These are phyloP conservation scores for Leishmania major DNA, from an alignment of 208 protist species.

Conservation along the genomic window DNA sequence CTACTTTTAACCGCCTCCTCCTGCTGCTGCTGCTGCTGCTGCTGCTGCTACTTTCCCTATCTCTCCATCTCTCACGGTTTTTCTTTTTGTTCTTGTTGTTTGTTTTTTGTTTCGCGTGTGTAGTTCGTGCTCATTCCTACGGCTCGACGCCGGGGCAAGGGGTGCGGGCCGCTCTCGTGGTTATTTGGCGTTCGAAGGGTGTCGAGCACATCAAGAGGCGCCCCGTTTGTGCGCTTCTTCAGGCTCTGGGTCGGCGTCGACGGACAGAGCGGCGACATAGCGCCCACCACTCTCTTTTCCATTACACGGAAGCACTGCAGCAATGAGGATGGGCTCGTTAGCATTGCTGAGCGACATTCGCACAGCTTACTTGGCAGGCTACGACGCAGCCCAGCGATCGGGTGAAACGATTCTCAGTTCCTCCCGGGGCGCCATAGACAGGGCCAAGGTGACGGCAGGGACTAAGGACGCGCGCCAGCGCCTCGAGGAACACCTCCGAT, in stretches of 20 bases:
- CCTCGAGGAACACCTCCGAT: slow-evolving; percentile 26
- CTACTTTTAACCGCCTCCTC: background rate
- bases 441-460: background rate
- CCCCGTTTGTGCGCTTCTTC: background rate
- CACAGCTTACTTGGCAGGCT: slow-evolving; percentile 6
- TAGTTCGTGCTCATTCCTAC: background rate
- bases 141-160: background rate
- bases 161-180: background rate
- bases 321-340: background rate
- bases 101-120: too few relatives aligned
- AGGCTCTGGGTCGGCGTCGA: background rate
- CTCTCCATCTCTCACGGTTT: background rate
- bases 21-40: background rate
- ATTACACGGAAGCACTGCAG: background rate
- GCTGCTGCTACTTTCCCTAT: background rate
- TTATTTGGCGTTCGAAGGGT: background rate
- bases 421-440: background rate
- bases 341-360: slow-evolving; percentile 8
- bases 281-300: too few relatives aligned
- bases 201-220: background rate
- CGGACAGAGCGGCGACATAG: background rate
- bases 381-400: background rate
- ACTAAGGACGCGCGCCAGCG: slow-evolving; percentile 8
- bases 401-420: background rate
- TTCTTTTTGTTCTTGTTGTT: too few relatives aligned